These are phyloP conservation scores for Chytriomyces hyalinus DNA, from an alignment of 192 early-diverging fungal genomes.

Conservation along the genomic window DNA sequence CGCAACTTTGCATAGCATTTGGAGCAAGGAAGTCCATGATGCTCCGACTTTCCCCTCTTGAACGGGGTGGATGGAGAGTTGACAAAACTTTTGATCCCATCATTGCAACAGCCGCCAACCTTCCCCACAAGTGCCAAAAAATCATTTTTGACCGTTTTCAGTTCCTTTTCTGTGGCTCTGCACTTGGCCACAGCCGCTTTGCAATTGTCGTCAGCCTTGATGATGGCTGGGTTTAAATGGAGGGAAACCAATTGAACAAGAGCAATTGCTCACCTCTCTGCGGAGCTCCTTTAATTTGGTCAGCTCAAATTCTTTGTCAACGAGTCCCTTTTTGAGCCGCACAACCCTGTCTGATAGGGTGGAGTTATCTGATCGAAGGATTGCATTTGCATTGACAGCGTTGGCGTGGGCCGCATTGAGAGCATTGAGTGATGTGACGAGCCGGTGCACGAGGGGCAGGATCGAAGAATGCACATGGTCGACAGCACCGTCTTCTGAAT, in stretches of 20 bases:
- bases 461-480: neutral
- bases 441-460: neutral
- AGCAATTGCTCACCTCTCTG: neutral
- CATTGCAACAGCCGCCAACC: neutral
- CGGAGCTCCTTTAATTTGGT: neutral
- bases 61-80: neutral
- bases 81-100: neutral
- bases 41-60: neutral
- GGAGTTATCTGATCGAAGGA: neutral
- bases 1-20: constrained; percentile 1
- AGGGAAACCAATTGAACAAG: neutral
- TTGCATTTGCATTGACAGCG: neutral
- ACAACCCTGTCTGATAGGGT: neutral
- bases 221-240: neutral
- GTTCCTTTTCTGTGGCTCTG: neutral
- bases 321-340: neutral
- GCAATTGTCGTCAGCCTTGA: neutral
- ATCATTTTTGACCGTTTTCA: neutral
- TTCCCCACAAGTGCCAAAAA: constrained; percentile 2
- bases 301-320: neutral
- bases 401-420: neutral
- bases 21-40: constrained; percentile 7
- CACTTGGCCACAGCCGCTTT: neutral
- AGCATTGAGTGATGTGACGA: neutral
- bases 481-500: neutral